phyloP scores from a whole-genome alignment of 73 alveolate species.

The Paramecium caudatum region DNA sequence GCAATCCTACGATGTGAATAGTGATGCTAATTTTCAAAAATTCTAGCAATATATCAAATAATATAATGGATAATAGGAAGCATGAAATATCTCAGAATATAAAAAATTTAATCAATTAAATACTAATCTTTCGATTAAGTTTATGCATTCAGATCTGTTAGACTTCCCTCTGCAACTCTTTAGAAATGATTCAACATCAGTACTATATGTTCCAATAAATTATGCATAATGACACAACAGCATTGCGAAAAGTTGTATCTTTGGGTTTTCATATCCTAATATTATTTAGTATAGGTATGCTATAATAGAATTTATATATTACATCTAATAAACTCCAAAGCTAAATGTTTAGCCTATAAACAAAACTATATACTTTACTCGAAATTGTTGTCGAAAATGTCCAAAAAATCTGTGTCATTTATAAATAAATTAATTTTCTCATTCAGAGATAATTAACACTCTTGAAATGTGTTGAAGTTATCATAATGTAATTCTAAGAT shows the following conservation, averaged over 20 bases:
- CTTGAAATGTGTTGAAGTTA: constrained; percentile 5
- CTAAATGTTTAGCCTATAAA: neutral
- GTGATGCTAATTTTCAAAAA: neutral
- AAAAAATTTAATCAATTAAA: neutral
- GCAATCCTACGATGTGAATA: neutral
- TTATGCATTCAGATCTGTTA: neutral
- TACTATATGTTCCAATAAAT: neutral
- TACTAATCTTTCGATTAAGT: constrained; percentile 1
- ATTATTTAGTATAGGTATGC: neutral
- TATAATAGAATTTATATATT: neutral
- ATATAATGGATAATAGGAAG: constrained; percentile 63
- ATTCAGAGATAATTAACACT: neutral
- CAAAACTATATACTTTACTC: constrained; percentile 20
- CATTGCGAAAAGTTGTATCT: neutral
- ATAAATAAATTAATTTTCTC: constrained; percentile 5
- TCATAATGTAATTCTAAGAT: constrained; percentile 56
- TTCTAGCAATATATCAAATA: neutral
- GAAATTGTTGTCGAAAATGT: constrained; percentile 43
- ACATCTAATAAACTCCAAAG: constrained; percentile 9
- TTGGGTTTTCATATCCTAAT: constrained; percentile 8
- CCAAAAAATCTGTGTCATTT: constrained; percentile 18
- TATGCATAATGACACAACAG: constrained; percentile 3
- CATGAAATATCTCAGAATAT: constrained; percentile 23
- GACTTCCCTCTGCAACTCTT: neutral
- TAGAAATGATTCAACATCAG: neutral